A percentile compares a stretch with the other conserved stretches of the same genome.
These are phyloP conservation scores for Ustilago sp. DNA, from an alignment of 1,284 basidiomycete genomes.

Conservation along the genomic window DNA sequence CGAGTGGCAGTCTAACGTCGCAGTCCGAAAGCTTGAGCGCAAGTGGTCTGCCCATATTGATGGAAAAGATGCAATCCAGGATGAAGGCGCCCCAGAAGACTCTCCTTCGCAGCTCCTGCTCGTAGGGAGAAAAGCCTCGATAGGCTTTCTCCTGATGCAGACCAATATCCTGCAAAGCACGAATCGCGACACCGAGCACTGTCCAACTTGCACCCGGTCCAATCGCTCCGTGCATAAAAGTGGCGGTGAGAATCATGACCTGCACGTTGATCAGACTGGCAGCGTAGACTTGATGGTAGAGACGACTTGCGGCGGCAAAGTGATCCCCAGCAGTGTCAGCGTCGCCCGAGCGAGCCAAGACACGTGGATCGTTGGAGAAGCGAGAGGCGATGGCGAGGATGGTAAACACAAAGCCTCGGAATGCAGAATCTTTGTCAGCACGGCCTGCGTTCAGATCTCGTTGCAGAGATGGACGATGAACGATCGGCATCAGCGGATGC, in stretches of 20 bases:
- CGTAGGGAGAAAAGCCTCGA: slow-evolving; percentile 53
- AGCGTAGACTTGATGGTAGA: slow-evolving; percentile 63
- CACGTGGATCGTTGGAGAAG: slow-evolving; percentile 56
- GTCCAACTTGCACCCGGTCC: slow-evolving; percentile 62
- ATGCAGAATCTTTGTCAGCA: slow-evolving; percentile 58
- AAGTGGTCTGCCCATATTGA: slow-evolving; percentile 61
- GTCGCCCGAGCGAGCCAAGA: slow-evolving; percentile 50
- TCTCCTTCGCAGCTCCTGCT: slow-evolving; percentile 55
- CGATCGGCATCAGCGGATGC: slow-evolving; percentile 62
- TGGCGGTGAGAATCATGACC: slow-evolving; percentile 57
- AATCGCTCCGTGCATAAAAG: slow-evolving; percentile 60
- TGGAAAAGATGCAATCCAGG: slow-evolving; percentile 61
- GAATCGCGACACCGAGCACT: slow-evolving; percentile 61
- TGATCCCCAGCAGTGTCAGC: slow-evolving; percentile 60
- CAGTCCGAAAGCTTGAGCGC: slow-evolving; percentile 57
- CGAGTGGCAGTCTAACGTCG: slow-evolving; percentile 55
- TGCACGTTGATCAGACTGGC: slow-evolving; percentile 64
- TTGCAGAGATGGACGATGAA: slow-evolving; percentile 56
- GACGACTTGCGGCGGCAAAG: slow-evolving; percentile 60
- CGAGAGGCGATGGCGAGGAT: slow-evolving; percentile 61
- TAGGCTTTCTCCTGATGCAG: slow-evolving; percentile 63
- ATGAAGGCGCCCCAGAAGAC: slow-evolving; percentile 64
- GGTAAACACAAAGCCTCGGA: slow-evolving; percentile 63
- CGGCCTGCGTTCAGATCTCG: slow-evolving; percentile 51
- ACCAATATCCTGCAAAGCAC: slow-evolving; percentile 61